A percentile compares a stretch with the other conserved stretches of the same genome.
These are phyloP conservation scores for Euptelea pleiosperma DNA, from an alignment of 164 flowering plant genomes.

Conservation along the genomic window DNA sequence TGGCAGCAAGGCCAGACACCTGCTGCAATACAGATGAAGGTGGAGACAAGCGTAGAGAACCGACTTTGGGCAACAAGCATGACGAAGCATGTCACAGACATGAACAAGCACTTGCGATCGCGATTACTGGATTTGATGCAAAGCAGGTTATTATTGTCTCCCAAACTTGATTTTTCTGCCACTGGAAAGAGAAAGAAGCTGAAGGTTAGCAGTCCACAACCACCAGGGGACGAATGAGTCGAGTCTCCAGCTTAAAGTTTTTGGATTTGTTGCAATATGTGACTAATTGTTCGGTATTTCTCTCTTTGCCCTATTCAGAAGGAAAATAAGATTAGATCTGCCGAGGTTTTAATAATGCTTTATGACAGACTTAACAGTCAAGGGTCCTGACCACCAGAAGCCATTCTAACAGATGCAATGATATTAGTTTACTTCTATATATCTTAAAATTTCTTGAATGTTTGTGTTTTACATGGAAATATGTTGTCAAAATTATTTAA, in stretches of 20 bases:
- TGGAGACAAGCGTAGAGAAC: conserved; percentile 35
- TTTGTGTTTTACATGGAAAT: too few relatives aligned
- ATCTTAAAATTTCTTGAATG: too few relatives aligned
- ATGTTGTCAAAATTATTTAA: too few relatives aligned
- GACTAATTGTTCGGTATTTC: not conserved
- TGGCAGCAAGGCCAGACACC: conserved; percentile 35
- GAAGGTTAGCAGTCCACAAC: conserved; percentile 14
- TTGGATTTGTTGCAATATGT: not conserved
- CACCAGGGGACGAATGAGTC: conserved; percentile 9
- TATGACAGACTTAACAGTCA: too few relatives aligned
- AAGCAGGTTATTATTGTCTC: conserved; percentile 21
- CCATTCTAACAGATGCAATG: too few relatives aligned
- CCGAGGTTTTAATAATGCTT: too few relatives aligned
- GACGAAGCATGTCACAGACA: conserved; percentile 51
- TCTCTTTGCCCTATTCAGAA: not conserved
- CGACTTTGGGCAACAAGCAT: conserved; percentile 47
- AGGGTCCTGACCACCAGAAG: too few relatives aligned
- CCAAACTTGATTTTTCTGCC: conserved; percentile 9
- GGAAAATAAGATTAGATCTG: too few relatives aligned
- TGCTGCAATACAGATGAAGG: conserved; percentile 44
- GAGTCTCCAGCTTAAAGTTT: conserved; percentile 1
- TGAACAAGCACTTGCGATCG: conserved; percentile 49
- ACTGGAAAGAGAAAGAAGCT: conserved; percentile 27
- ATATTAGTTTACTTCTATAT: too few relatives aligned
- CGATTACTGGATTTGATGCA: conserved; percentile 42